phyloP scores from a whole-genome alignment of 2,329 filamentous ascomycete genomes.

The Epichloe glyceriae region DNA sequence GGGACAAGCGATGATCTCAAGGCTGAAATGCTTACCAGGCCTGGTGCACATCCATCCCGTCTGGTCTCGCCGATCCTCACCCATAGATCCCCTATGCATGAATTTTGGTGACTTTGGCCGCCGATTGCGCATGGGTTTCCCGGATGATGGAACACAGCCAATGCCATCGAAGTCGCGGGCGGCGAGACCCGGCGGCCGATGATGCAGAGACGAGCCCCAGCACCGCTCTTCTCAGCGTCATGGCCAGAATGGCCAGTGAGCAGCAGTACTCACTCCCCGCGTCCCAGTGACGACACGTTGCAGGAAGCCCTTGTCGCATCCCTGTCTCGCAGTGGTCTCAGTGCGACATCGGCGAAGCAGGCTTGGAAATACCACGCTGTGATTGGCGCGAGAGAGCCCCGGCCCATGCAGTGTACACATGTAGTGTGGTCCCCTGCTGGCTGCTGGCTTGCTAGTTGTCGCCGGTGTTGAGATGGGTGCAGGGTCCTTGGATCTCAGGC shows the following conservation, averaged over 20 bases:
- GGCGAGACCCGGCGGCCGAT: no score
- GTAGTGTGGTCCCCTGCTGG: background rate
- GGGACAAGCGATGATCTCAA: background rate
- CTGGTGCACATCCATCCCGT: no score
- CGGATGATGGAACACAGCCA: no score
- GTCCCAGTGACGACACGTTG: constrained; percentile 5
- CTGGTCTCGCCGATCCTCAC: background rate
- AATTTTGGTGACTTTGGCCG: no score
- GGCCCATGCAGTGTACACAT: background rate
- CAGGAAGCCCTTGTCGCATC: constrained; percentile 5
- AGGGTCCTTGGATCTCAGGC: background rate
- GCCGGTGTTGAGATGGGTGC: constrained; percentile 1
- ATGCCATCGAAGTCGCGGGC: no score
- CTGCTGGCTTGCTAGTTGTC: background rate
- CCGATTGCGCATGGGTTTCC: no score
- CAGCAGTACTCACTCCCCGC: no score
- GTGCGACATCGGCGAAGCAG: constrained; percentile 20
- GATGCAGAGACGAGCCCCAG: no score
- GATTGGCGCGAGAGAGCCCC: constrained; percentile 16
- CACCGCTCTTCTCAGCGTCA: no score
- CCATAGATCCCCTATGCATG: no score
- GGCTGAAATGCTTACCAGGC: background rate
- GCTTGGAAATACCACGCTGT: constrained; percentile 17
- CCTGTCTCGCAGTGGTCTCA: background rate
- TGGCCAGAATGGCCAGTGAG: no score